Base-by-base conservation (phyloP, 1,284 basidiomycete genomes). In the Volvariella surrecta region DNA sequence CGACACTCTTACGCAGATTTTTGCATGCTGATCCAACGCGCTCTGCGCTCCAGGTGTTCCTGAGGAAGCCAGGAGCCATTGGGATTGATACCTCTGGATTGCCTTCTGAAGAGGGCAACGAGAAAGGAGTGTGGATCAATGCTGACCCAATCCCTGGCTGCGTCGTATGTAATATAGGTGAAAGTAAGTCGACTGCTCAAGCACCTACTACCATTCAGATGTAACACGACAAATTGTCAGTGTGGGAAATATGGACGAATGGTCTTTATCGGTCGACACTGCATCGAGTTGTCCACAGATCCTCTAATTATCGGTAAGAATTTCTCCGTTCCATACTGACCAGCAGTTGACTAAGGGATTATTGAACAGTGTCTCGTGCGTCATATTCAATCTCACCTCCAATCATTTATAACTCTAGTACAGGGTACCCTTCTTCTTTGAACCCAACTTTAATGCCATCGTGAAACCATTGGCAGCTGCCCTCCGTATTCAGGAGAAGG, bases 241-340 rank as follows among this genome's bases (percentile, higher is more conserved):
- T 87, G 83, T 88, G 85, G 83, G 85, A 90, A 68, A 72, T 82
- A 32, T 91, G 89, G 89, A 82, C 82, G 9, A 79, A 82, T 51
- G 87, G 87, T 0, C 57, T 91, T 44, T 91, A 91, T 57, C 62
- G 62, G 6, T 70, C 70, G 43, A 90, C 89, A 1, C 63, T 91
- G 16, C 88, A 91, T 57, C 72, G 86, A 6, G 88, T 91, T 7
- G 65, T 91, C 3, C 88, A 91, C 52, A 64, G 67, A 48, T 74
- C 77, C 3, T 64, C 70, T 6, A 85, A 83, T 56, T 89, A 88
- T 58, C 74, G 89, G 81, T 85, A 52, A 49, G 54, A 44, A 9
- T 22, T 34, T 28, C 40, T 19, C 10, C 11, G 40, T 10, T 10
- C 15, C 22, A 24, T 19, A 15, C 31, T 11, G 11, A 11, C 9